Evolutionary conservation across 768 basidiomycete genomes (phyloP).

Genomic region (Tricholoma hemisulphureum): DNA sequence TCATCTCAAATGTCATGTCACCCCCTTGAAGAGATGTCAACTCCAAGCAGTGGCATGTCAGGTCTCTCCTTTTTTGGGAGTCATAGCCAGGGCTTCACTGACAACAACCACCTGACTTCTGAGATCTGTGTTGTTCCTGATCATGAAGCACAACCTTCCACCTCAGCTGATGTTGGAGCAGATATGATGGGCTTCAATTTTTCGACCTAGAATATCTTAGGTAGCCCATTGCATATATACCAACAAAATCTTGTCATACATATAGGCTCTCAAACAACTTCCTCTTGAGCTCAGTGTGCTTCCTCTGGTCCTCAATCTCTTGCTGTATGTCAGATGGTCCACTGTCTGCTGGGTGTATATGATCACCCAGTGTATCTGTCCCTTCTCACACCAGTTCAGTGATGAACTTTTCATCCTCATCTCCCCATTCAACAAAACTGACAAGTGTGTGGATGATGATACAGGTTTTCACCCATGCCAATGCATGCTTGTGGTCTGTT

Average conservation of each 20-base stretch:
- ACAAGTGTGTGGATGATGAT: conserved; percentile 20
- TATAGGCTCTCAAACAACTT: conserved; percentile 8
- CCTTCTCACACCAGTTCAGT: not conserved
- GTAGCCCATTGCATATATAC: too few species aligned
- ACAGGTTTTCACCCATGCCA: conserved; percentile 20
- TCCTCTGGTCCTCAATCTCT: not conserved
- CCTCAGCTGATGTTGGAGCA: too few species aligned
- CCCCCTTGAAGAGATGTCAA: too few species aligned
- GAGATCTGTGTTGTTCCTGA: too few species aligned
- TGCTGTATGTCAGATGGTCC: too few species aligned
- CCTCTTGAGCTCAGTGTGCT: not conserved
- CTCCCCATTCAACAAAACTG: not conserved
- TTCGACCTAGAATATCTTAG: too few species aligned
- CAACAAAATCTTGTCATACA: too few species aligned
- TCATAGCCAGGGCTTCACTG: not conserved
- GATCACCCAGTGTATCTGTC: not conserved
- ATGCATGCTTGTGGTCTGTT: conserved; percentile 13
- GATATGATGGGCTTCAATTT: too few species aligned
- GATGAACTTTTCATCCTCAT: conserved; percentile 3
- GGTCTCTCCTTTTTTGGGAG: too few species aligned
- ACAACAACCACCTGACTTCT: conserved; percentile 18
- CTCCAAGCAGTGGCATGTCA: too few species aligned
- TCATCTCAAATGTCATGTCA: too few species aligned
- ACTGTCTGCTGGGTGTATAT: not conserved
- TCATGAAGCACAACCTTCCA: too few species aligned